Conservation (phyloP, 352 stramenopile genomes). For the Phytophthora colocasiae region DNA sequence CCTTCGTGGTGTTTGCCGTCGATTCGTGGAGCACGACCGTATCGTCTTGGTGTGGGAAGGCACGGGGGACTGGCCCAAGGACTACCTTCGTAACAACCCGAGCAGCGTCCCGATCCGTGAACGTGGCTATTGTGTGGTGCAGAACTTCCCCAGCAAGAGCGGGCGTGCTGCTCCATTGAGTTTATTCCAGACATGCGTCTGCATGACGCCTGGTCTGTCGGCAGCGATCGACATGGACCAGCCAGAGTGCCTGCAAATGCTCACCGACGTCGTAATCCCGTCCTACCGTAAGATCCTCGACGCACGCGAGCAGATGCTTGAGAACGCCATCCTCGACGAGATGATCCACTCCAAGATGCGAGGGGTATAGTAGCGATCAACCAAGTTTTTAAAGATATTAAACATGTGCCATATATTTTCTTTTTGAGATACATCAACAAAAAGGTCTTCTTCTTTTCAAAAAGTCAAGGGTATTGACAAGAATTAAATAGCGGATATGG, state of each 20-base stretch:
- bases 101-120: slow-evolving; percentile 45
- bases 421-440: background rate
- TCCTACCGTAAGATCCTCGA: slow-evolving; percentile 52
- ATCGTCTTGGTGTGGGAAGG: slow-evolving; percentile 45
- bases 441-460: no score
- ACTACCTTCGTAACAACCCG: slow-evolving; percentile 24
- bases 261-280: slow-evolving; percentile 37
- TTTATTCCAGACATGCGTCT: slow-evolving; percentile 39
- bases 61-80: slow-evolving; percentile 43
- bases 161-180: slow-evolving; percentile 14
- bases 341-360: slow-evolving; percentile 40
- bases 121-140: slow-evolving; percentile 43
- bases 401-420: slow-evolving; percentile 46
- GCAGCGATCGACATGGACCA: slow-evolving; percentile 34
- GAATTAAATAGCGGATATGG: slow-evolving; percentile 19
- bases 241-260: slow-evolving; percentile 42
- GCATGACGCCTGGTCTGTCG: slow-evolving; percentile 44
- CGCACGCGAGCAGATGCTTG: slow-evolving; percentile 43
- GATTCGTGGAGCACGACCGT: slow-evolving; percentile 31
- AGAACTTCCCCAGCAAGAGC: slow-evolving; percentile 19
- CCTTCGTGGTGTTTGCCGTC: slow-evolving; percentile 35
- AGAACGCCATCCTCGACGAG: slow-evolving; percentile 48
- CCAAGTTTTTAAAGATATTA: slow-evolving; percentile 23
- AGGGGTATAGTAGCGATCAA: slow-evolving; percentile 30
- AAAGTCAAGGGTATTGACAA: background rate